A percentile compares a stretch with the other conserved stretches of the same genome.
Evolutionary conservation across 495 filamentous ascomycete species (phyloP).

Genomic region (Amphirosellinia nigrospora): DNA sequence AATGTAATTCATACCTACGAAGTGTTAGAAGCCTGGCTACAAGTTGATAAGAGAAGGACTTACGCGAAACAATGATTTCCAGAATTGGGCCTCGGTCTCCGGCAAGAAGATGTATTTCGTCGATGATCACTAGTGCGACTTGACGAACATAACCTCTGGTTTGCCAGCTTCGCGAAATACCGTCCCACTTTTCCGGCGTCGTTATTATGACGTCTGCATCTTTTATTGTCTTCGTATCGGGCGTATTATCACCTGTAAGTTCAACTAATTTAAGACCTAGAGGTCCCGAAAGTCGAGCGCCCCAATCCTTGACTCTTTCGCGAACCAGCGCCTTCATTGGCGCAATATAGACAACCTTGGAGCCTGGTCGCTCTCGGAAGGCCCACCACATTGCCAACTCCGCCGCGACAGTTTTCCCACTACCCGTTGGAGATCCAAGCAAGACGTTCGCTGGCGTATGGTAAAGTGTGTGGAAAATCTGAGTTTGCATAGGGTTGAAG

Average conservation of each 20-base stretch:
- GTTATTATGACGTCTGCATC: slow-evolving; percentile 98
- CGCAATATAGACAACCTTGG: slow-evolving; percentile 98
- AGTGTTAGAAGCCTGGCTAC: background rate
- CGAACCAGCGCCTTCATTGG: slow-evolving; percentile 99
- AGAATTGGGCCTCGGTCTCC: slow-evolving; percentile 96
- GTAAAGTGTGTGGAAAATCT: slow-evolving; percentile 95
- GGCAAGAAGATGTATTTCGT: slow-evolving; percentile 96
- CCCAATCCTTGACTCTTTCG: slow-evolving; percentile 96
- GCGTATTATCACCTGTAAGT: slow-evolving; percentile 97
- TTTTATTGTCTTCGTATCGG: slow-evolving; percentile 91
- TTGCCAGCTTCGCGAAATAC: slow-evolving; percentile 98
- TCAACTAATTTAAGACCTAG: slow-evolving; percentile 94
- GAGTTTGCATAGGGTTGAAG: slow-evolving; percentile 99
- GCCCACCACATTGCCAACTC: slow-evolving; percentile 99
- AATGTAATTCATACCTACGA: slow-evolving; percentile 88
- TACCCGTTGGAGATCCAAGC: slow-evolving; percentile 95
- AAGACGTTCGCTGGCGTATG: slow-evolving; percentile 90
- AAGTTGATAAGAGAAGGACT: slow-evolving; percentile 17
- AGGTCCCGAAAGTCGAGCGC: slow-evolving; percentile 76
- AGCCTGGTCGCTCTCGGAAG: slow-evolving; percentile 92
- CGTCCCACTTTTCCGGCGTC: slow-evolving; percentile 99
- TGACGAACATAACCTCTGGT: slow-evolving; percentile 94
- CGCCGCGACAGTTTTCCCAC: slow-evolving; percentile 94
- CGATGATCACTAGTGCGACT: slow-evolving; percentile 96
- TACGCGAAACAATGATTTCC: slow-evolving; percentile 95